Percentiles rank a stretch among this genome's conserved stretches.
phyloP scores from a whole-genome alignment of 2,329 filamentous ascomycete species.

The Ceratocystis huliohia region DNA sequence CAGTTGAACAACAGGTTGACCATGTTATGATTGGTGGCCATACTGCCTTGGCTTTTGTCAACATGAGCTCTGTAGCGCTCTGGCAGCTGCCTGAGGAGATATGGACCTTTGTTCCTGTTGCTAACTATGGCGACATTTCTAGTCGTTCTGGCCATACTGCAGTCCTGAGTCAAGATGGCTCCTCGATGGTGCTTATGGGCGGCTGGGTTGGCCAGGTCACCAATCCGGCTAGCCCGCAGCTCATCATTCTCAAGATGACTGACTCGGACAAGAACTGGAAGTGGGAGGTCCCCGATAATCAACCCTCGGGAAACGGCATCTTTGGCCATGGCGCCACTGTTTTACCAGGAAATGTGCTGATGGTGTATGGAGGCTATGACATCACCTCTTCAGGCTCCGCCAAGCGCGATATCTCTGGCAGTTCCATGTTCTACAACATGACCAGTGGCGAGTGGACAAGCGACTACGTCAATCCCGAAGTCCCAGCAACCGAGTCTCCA shows the following conservation, averaged over 20 bases:
- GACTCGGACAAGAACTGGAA: constrained; percentile 62
- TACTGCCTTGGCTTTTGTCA: constrained; percentile 71
- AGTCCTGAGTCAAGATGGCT: constrained; percentile 66
- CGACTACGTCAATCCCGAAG: constrained; percentile 31
- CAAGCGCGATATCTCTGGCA: constrained; percentile 27
- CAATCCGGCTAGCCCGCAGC: constrained; percentile 66
- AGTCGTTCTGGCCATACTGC: constrained; percentile 83
- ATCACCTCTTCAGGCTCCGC: constrained; percentile 31
- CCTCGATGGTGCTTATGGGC: constrained; percentile 64
- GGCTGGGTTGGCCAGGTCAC: constrained; percentile 82
- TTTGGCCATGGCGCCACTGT: constrained; percentile 53
- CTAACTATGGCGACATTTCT: constrained; percentile 40
- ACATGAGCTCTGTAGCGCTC: constrained; percentile 81
- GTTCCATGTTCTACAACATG: constrained; percentile 42
- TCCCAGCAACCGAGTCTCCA: background rate
- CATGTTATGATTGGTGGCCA: constrained; percentile 80
- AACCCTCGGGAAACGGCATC: constrained; percentile 36
- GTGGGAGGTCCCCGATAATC: constrained; percentile 50
- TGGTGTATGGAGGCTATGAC: constrained; percentile 51
- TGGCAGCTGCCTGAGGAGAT: constrained; percentile 76
- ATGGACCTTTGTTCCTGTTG: constrained; percentile 61
- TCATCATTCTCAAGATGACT: constrained; percentile 64
- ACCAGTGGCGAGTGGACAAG: constrained; percentile 43
- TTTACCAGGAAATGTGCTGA: constrained; percentile 55
- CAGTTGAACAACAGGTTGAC: constrained; percentile 58